These are phyloP conservation scores for Bertia moriformis DNA, from an alignment of 2,329 filamentous ascomycete genomes.

Conservation along the genomic window DNA sequence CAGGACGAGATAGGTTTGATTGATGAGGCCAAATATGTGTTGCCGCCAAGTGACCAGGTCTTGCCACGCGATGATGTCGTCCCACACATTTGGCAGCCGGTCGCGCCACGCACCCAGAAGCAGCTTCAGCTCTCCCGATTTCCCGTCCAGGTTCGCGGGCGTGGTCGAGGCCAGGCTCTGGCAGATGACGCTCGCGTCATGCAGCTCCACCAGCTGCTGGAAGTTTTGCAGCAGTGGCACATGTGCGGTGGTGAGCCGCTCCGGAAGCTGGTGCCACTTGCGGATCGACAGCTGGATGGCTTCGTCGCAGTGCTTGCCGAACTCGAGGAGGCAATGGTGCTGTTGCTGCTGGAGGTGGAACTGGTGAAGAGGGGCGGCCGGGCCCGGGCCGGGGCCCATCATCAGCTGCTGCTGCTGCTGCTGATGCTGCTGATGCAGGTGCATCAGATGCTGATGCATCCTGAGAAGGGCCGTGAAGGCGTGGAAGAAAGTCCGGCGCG, in stretches of 20 bases:
- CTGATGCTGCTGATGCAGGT: too few species aligned
- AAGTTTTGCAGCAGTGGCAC: conserved; percentile 93
- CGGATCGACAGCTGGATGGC: conserved; percentile 92
- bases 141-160: conserved; percentile 72
- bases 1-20: conserved; percentile 75
- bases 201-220: conserved; percentile 90
- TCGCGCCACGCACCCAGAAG: conserved; percentile 91
- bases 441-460: conserved; percentile 78
- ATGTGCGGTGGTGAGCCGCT: conserved; percentile 83
- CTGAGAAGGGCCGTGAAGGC: conserved; percentile 95
- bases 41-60: conserved; percentile 97
- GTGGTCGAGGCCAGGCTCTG: conserved; percentile 77
- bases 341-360: too few species aligned
- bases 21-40: conserved; percentile 95
- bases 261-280: conserved; percentile 97
- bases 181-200: conserved; percentile 94
- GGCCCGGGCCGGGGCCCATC: too few species aligned
- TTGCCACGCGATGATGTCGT: conserved; percentile 98
- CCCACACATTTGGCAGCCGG: conserved; percentile 90
- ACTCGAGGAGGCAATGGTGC: conserved; percentile 65
- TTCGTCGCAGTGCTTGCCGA: conserved; percentile 83
- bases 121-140: conserved; percentile 89
- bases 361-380: too few species aligned
- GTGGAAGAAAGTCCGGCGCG: conserved; percentile 88
- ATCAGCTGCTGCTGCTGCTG: too few species aligned